Evolutionary conservation across 371 early-diverging fungal genomes (phyloP).

Genomic region (Apophysomyces trapeziformis): DNA sequence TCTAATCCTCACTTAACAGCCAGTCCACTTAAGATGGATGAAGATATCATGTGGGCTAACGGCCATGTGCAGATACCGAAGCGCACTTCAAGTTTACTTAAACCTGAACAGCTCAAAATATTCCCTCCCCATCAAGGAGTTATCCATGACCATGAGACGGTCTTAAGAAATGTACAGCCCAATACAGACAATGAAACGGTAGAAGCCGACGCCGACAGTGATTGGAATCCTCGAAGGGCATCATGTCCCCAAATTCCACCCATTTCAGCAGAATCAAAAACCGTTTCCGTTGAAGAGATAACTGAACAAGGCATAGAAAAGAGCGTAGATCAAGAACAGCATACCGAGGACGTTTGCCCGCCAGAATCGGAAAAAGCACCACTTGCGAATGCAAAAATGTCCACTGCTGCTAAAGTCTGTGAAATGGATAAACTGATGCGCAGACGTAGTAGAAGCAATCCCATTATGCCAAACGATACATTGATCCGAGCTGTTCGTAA

Average conservation of each 20-base stretch:
- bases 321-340: background rate
- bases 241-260: conserved; percentile 29
- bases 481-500: background rate
- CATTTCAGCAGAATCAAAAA: conserved; percentile 12
- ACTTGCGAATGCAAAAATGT: conserved; percentile 4
- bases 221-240: conserved; percentile 16
- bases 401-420: background rate
- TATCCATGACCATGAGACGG: background rate
- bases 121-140: conserved; percentile 5
- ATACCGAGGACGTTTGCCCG: background rate
- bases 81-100: background rate
- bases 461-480: conserved; percentile 5
- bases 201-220: background rate
- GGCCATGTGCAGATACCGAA: background rate
- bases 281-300: background rate
- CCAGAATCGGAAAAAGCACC: background rate
- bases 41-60: conserved; percentile 7
- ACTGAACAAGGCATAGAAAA: background rate
- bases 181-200: background rate
- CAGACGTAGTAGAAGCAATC: conserved; percentile 24
- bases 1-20: background rate
- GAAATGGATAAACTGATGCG: conserved; percentile 18
- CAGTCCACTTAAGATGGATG: conserved; percentile 16
- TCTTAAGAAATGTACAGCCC: background rate
- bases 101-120: conserved; percentile 2